phyloP scores from a whole-genome alignment of 1,284 basidiomycete genomes.

The Gymnopus androsaceus region DNA sequence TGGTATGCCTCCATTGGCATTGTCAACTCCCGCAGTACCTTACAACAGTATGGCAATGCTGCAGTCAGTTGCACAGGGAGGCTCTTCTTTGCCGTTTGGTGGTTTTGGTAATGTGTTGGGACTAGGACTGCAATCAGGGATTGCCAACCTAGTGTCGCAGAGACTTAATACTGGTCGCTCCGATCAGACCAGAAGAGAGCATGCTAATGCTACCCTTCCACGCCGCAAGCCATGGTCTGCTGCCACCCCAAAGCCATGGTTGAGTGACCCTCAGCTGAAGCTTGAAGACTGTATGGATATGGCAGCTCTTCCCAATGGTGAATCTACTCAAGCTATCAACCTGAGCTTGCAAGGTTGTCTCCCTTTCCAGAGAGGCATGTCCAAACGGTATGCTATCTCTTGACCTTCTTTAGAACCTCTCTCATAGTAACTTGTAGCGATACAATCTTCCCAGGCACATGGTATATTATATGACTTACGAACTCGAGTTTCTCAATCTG shows the following conservation, averaged over 20 bases:
- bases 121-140: neutral
- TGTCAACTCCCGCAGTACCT: too few species aligned
- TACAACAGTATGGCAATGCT: too few species aligned
- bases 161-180: neutral
- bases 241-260: neutral
- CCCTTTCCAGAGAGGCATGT: neutral
- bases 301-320: neutral
- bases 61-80: too few species aligned
- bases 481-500: too few species aligned
- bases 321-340: neutral
- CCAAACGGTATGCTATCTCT: neutral
- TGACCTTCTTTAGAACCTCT: neutral
- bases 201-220: too few species aligned
- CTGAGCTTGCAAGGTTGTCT: neutral
- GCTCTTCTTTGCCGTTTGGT: too few species aligned
- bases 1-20: too few species aligned
- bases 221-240: neutral
- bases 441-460: neutral
- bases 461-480: neutral
- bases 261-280: neutral
- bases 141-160: too few species aligned
- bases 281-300: neutral
- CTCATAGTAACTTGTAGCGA: neutral
- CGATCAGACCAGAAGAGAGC: neutral
- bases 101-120: too few species aligned